Percentiles rank a stretch among this genome's conserved stretches.
phyloP scores from a whole-genome alignment of 1,139 yeast species.

The Blastobotrys arbuscula region DNA sequence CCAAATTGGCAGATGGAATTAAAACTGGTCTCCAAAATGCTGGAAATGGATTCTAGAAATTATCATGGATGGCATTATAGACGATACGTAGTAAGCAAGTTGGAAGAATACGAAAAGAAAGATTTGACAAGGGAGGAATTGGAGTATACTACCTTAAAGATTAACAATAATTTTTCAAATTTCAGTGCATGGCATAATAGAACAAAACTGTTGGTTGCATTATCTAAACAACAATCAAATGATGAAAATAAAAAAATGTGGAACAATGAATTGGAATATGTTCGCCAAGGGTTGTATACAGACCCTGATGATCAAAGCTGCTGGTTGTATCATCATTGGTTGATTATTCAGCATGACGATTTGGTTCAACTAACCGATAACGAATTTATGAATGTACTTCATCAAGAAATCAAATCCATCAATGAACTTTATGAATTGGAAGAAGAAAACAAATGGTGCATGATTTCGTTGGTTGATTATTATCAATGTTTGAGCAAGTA shows the following conservation, averaged over 20 bases:
- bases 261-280: slow-evolving; percentile 54
- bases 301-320: slow-evolving; percentile 93
- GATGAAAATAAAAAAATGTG: slow-evolving; percentile 38
- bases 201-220: slow-evolving; percentile 44
- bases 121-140: slow-evolving; percentile 46
- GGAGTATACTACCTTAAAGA: slow-evolving; percentile 69
- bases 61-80: slow-evolving; percentile 97
- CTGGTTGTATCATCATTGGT: slow-evolving; percentile 87
- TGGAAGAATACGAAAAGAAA: slow-evolving; percentile 36
- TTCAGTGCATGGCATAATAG: slow-evolving; percentile 97
- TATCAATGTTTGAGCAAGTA: slow-evolving; percentile 16
- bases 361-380: slow-evolving; percentile 28
- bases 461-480: slow-evolving; percentile 31
- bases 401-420: slow-evolving; percentile 30
- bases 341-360: slow-evolving; percentile 53
- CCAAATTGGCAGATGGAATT: slow-evolving; percentile 68
- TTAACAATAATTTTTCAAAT: slow-evolving; percentile 79
- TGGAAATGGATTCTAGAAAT: slow-evolving; percentile 72
- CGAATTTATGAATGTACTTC: slow-evolving; percentile 25
- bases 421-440: slow-evolving; percentile 37
- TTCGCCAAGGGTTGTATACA: slow-evolving; percentile 81
- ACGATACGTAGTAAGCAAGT: slow-evolving; percentile 55
- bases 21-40: slow-evolving; percentile 58
- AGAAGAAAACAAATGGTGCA: slow-evolving; percentile 37
- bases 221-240: slow-evolving; percentile 39